Evolutionary conservation across 164 flowering plant species (phyloP), one percentile per base, ranked within the genome.

Genomic region (Sedum album): DNA sequence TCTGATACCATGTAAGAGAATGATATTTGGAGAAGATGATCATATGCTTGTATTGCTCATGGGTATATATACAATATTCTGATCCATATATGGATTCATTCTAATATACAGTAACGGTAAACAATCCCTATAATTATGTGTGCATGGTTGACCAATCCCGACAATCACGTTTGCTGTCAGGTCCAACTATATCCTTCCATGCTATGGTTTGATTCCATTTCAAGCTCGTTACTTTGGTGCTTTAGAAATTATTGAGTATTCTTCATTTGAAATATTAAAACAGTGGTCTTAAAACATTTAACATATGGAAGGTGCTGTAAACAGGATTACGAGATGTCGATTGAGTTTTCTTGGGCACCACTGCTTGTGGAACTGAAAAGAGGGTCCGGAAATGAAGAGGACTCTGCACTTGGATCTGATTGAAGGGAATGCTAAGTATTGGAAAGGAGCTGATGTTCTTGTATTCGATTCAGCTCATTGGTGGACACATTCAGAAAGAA

Each of bases 391-490:
- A 31, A 82, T 75, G 61, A 78, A 85, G 81, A 86, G 84, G 65
- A 66, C 79, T 9, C 65, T 85, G 55, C 79, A 79, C 68, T 72
- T 85, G 72, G 86, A 85, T 72, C 64, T 66, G 71, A 82, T 85
- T 15, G 86, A 83, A 68, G 81, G 74, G 65, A 80, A 74, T 64
- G 82, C 81, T 1, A 79, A 72, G 71, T 74, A 70, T 18, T 85
- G 86, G 86, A 74, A 74, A 63, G 83, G 82, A 63, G 83, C 62
- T 33, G 86, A 85, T 57, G 64, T 83, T 39, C 72, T 91, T 20
- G 86, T 91, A 42, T 88, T 89, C 51, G 89, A 91, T 80, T 85
- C 97, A 9, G 93, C 92, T 73, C 97, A 92, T 64, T 92, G 97
- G 97, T 92, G 97, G 97, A 83, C 87, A 61, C 96, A 89, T 44